Evolutionary conservation across 805 yeast genomes (phyloP).

Genomic region (Candida anglica): DNA sequence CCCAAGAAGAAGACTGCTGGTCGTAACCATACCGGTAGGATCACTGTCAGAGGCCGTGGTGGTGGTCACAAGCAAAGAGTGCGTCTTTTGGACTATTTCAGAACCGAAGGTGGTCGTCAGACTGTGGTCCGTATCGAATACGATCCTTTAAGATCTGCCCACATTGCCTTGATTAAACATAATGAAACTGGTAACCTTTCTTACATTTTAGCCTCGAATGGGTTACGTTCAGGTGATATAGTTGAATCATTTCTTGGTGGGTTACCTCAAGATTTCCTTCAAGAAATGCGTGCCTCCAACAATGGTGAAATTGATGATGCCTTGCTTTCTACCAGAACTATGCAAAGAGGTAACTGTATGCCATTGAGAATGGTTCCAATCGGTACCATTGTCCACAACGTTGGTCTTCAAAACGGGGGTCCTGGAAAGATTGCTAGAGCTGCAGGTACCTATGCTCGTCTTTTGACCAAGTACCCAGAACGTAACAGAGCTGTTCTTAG

Average conservation of each 20-base stretch:
- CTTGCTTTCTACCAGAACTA: constrained; percentile 76
- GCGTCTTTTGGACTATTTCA: constrained; percentile 72
- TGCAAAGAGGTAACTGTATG: constrained; percentile 91
- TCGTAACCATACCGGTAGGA: constrained; percentile 82
- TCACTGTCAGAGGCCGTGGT: constrained; percentile 92
- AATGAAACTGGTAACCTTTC: constrained; percentile 56
- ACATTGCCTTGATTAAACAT: constrained; percentile 81
- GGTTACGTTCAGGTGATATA: constrained; percentile 86
- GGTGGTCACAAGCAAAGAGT: constrained; percentile 93
- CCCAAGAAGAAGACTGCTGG: constrained; percentile 75
- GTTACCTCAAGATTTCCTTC: constrained; percentile 67
- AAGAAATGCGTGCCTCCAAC: constrained; percentile 58
- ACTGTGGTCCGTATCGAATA: constrained; percentile 85
- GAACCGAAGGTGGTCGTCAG: constrained; percentile 67
- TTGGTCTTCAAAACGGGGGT: constrained; percentile 64
- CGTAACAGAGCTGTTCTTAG: constrained; percentile 71
- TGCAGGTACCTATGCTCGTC: constrained; percentile 92
- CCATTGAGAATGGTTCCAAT: constrained; percentile 93
- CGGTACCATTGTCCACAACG: constrained; percentile 84
- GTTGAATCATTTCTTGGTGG: constrained; percentile 91
- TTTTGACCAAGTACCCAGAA: constrained; percentile 73
- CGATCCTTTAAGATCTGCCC: constrained; percentile 93
- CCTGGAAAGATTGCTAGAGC: constrained; percentile 91
- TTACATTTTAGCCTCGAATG: constrained; percentile 88
- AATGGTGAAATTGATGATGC: constrained; percentile 93